Evolutionary conservation across 805 yeast species (phyloP), one percentile per base, ranked within the genome.

Genomic region (Saturnispora besseyi): DNA sequence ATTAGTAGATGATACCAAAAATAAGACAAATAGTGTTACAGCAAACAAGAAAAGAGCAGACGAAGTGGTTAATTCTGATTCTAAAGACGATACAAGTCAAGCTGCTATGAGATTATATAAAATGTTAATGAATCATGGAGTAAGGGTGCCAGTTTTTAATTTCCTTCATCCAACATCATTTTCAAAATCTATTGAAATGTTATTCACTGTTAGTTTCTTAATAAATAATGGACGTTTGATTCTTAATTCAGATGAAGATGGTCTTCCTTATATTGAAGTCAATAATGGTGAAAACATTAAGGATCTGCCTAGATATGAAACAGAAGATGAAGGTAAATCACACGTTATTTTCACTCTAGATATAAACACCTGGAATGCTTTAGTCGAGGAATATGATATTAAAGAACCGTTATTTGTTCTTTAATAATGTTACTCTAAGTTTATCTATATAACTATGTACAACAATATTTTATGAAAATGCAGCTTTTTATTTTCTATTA

Each of bases 181-280:
- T 64, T 71, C 84, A 1, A 89, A 83, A 61, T 77, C 89, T 1
- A 81, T 90, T 2, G 97, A 91, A 62, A 88, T 87, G 60, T 66
- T 91, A 58, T 90, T 90, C 59, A 86, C 82, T 59, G 75, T 87
- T 0, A 84, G 96, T 61, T 89, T 90, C 59, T 67, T 91, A 42
- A 77, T 88, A 2, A 77, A 82, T 57, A 95, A 87, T 58, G 89
- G 86, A 0, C 78, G 72, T 56, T 64, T 88, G 33, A 66, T 70
- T 24, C 56, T 88, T 22, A 77, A 71, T n/a, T 73, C 71, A 43
- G 81, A 77, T 50, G 69, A 67, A 3, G 73, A 73, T n/a, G 72
- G 66, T 7, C 44, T 62, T 7, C 72, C 69, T 4, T 61, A 50
- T 45, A 54, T 67, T 13, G 67, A 62, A 52, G 59, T 60, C 22